Conservation (phyloP, 345 rosid genomes). For the Raphanus raphanistrum region DNA sequence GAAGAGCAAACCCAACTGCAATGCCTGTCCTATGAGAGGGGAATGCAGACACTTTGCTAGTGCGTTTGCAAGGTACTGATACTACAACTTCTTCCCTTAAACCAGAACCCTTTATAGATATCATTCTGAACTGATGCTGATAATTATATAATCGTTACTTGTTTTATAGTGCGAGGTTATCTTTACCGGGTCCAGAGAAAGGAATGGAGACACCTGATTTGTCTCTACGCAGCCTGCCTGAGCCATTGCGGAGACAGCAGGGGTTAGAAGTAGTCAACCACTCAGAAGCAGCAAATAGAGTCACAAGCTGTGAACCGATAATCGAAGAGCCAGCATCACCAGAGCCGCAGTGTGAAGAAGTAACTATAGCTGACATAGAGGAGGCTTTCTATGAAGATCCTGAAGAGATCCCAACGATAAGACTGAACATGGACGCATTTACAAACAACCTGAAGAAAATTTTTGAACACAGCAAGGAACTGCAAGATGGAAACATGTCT, state of each 20-base stretch:
- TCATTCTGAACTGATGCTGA: neutral
- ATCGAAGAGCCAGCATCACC: slow-evolving; percentile 92
- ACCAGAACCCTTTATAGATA: neutral
- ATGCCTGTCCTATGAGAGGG: slow-evolving; percentile 97
- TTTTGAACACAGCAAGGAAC: slow-evolving; percentile 52
- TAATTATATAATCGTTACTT: neutral
- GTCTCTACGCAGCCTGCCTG: slow-evolving; percentile 51
- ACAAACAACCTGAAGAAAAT: slow-evolving; percentile 63
- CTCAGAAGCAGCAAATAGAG: slow-evolving; percentile 33
- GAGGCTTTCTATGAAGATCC: slow-evolving; percentile 63
- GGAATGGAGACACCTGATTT: slow-evolving; percentile 41
- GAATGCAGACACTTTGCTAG: slow-evolving; percentile 99
- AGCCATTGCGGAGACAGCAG: slow-evolving; percentile 37
- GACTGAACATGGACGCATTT: slow-evolving; percentile 66
- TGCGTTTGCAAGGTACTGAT: slow-evolving; percentile 92
- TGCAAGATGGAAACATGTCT: slow-evolving; percentile 56
- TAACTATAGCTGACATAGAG: slow-evolving; percentile 62
- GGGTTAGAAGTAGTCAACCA: slow-evolving; percentile 36
- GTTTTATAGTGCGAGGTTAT: slow-evolving; percentile 77
- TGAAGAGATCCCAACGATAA: slow-evolving; percentile 80
- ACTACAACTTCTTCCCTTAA: slow-evolving; percentile 12
- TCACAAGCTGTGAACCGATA: slow-evolving; percentile 61
- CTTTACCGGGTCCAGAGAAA: slow-evolving; percentile 71
- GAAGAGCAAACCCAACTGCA: slow-evolving; percentile 91
- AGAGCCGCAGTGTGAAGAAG: slow-evolving; percentile 52